Base-by-base conservation (phyloP, 148 eudicot species). In the Rhododendron ovatum region DNA sequence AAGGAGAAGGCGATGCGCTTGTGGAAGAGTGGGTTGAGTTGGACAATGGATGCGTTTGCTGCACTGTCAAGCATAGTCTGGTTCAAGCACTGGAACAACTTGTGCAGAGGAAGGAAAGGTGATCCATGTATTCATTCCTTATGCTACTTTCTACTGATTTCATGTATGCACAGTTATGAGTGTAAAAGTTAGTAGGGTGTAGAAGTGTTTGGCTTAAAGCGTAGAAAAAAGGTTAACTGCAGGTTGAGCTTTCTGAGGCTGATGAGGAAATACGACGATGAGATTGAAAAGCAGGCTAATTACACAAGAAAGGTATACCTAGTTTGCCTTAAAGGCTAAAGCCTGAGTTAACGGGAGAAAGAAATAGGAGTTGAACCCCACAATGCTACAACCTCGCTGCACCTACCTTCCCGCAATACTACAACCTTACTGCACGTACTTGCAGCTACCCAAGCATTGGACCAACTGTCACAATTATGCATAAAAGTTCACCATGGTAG, bases 11-110 rank as follows among this genome's bases (percentile, higher is more conserved):
- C 0, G 96, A 98, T 0, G 96, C 96, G 3, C 87, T 96, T 28
- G 98, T 96, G 18, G 99, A 96, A 87, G 98, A 96, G 73, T 95
- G 99, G 99, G 97, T 96, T 75, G 99, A 96, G 91, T 91, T 96
- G 53, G 94, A 94, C 82, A 96, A 96, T 91, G 99, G 99, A 2
- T 96, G 99, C 89, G 88, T 96, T 87, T 96, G 99, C 85, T 96
- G 99, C 88, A 95, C 96, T 84, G 99, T 96, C 55, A 96, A 96
- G 83, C 99, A 96, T 81, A 95, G 99, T 82, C 83, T 96, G 81
- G 99, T 96, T 89, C 99, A 96, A 78, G 99, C 99, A 33, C 84
- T 96, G 87, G 99, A 96, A 88, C 99, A 96, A 80, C 99, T 96
- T 88, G 98, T 95, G 87, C 91, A 91, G 81, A 92, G 89, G 82